Conservation (phyloP, 345 rosid genomes). For the Erodium maritimum region DNA sequence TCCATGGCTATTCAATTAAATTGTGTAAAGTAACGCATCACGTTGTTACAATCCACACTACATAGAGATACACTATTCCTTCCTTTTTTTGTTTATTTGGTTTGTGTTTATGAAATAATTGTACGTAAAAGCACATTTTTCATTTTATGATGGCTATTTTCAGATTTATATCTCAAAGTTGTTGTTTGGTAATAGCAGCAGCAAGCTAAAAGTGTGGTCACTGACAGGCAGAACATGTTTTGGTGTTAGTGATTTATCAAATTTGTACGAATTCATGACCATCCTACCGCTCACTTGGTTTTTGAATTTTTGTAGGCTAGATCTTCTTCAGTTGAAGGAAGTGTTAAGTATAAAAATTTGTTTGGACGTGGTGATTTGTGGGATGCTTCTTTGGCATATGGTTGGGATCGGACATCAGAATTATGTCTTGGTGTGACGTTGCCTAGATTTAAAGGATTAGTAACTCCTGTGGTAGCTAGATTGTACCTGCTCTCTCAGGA, state of each 20-base stretch:
- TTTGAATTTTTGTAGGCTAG: constrained; percentile 36
- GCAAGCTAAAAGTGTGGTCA: no score
- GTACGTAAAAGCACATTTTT: no score
- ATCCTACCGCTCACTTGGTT: not conserved
- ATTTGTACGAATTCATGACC: not conserved
- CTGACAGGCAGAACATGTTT: not conserved
- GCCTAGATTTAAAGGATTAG: constrained; percentile 56
- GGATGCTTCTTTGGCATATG: constrained; percentile 76
- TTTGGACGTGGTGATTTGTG: constrained; percentile 90
- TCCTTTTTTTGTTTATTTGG: no score
- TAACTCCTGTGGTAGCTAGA: constrained; percentile 55
- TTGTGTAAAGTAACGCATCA: not conserved
- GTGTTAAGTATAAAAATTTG: constrained; percentile 64
- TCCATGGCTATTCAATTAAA: not conserved
- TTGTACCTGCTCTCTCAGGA: constrained; percentile 69
- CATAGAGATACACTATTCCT: not conserved
- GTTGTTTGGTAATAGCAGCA: no score
- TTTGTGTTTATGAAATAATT: no score
- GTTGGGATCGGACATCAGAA: constrained; percentile 73
- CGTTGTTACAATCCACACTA: not conserved
- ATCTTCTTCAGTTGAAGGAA: constrained; percentile 74
- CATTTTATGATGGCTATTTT: no score
- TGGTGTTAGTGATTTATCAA: not conserved
- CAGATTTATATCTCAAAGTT: no score
- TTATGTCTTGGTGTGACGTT: constrained; percentile 61